A percentile compares a stretch with the other conserved stretches of the same genome.
Evolutionary conservation across 2,329 filamentous ascomycete species (phyloP).

Genomic region (Fonsecaea pugnacius): DNA sequence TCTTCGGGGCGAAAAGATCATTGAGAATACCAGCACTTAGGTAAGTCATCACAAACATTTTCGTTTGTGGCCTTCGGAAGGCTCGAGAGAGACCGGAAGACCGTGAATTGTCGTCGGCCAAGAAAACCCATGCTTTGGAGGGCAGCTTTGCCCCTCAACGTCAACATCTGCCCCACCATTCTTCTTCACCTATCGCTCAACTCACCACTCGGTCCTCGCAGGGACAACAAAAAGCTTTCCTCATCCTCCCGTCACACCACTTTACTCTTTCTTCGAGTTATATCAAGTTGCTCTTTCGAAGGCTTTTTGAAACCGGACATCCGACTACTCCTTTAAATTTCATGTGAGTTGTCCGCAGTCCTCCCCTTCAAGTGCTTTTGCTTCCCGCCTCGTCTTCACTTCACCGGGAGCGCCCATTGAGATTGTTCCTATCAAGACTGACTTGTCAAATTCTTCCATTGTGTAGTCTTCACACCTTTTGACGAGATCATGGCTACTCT

Average conservation of each 20-base stretch:
- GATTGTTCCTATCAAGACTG: constrained; percentile 12
- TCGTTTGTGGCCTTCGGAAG: neutral
- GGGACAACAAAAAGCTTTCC: constrained; percentile 31
- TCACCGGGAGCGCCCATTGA: constrained; percentile 17
- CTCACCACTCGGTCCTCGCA: constrained; percentile 31
- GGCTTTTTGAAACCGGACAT: constrained; percentile 10
- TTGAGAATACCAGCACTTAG: neutral
- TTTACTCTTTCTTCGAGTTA: constrained; percentile 14
- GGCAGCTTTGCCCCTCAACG: constrained; percentile 28
- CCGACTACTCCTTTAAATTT: constrained; percentile 10
- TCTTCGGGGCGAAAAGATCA: neutral
- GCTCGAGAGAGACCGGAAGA: neutral
- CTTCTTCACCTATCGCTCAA: constrained; percentile 21
- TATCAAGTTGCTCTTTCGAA: constrained; percentile 17
- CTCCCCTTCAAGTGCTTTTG: constrained; percentile 1
- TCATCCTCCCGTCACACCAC: constrained; percentile 35
- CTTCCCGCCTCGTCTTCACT: constrained; percentile 6
- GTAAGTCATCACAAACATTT: constrained; percentile 11
- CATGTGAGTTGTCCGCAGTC: constrained; percentile 15
- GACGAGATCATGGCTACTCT: constrained; percentile 62
- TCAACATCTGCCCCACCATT: constrained; percentile 34
- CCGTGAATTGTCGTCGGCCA: constrained; percentile 12
- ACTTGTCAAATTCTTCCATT: constrained; percentile 16
- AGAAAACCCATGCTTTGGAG: constrained; percentile 6
- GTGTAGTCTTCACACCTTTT: constrained; percentile 17